Evolutionary conservation across 2,329 filamentous ascomycete species (phyloP), one percentile per base, ranked within the genome.

Genomic region (Dactylellina haptotyla): DNA sequence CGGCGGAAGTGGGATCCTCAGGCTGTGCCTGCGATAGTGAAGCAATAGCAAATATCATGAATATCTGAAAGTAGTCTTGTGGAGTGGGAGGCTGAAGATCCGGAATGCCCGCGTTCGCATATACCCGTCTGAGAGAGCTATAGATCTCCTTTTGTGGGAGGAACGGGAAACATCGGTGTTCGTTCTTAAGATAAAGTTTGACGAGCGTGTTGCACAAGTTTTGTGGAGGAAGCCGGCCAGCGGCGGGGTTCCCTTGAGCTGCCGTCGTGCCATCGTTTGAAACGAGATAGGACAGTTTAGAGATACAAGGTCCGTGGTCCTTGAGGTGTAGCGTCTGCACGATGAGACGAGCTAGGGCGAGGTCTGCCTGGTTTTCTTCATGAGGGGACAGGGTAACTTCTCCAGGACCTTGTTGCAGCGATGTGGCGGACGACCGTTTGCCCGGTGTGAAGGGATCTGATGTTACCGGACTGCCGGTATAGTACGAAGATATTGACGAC

Each of bases 41-140:
- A 6, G 37, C 61, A 10, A 73, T 66, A 5, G 69, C 69, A 10
- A 73, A 66, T 30, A 73, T 61, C 69, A 73, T 73, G 39, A 61
- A 73, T 4, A 46, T 46, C 12, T 28, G 34, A 62, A 73, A 73
- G 45, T 56, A 56, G 9, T 66, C 69, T 28, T 66, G 46, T 1
- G 37, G n/a, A 4, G 62, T 48, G 1, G 62, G 62, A 1, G 23
- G 14, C 12, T 56, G 34, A 8, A 65, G n/a, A 2, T 45, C 39
- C 6, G 43, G 45, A 20, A 4, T n/a, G 46, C 23, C 16, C 37
- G 23, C 48, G 14, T 30, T 32, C 2, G 37, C 18, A 32, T 50
- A 57, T 2, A 57, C 62, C 25, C 62, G 50, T 4, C 62, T 10
- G 18, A 57, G 34, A 16, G 50, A 18, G 2, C 18, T 26, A 18